Percentiles rank a stretch among this genome's conserved stretches.
phyloP scores from a whole-genome alignment of 2,329 filamentous ascomycete species.

The Fusarium irregulare region DNA sequence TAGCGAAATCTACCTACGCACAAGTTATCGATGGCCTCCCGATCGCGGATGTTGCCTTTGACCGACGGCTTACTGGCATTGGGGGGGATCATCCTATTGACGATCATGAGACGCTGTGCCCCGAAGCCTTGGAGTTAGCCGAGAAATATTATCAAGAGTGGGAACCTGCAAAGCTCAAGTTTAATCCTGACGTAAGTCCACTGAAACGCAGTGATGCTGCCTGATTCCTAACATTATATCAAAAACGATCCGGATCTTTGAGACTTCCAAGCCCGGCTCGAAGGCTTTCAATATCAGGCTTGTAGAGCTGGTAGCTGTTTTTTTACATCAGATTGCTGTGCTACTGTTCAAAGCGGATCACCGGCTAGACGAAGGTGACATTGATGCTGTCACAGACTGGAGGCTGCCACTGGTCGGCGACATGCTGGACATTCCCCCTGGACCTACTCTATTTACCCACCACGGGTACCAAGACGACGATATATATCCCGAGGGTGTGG shows the following conservation, averaged over 20 bases:
- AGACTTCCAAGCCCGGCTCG: neutral
- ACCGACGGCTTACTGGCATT: slow-evolving; percentile 17
- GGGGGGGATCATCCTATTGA: slow-evolving; percentile 31
- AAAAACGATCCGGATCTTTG: neutral
- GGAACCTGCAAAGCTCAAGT: slow-evolving; percentile 11
- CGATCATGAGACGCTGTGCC: slow-evolving; percentile 20
- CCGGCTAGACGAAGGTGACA: slow-evolving; percentile 11
- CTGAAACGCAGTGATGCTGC: too few species aligned
- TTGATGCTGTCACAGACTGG: slow-evolving; percentile 18
- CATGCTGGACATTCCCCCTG: slow-evolving; percentile 1
- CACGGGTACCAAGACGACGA: slow-evolving; percentile 24
- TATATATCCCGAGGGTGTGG: slow-evolving; percentile 24
- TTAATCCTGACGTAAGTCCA: slow-evolving; percentile 15
- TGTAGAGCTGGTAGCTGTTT: slow-evolving; percentile 8
- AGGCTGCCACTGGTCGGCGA: slow-evolving; percentile 9
- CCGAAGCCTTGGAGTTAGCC: neutral
- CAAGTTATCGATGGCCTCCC: slow-evolving; percentile 38
- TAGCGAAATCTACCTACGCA: slow-evolving; percentile 24
- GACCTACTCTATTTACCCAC: slow-evolving; percentile 22
- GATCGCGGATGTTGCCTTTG: slow-evolving; percentile 12
- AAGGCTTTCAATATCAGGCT: slow-evolving; percentile 9
- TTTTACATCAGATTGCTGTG: slow-evolving; percentile 21
- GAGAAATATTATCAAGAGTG: slow-evolving; percentile 1
- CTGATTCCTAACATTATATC: fast-evolving
- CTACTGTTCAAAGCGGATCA: slow-evolving; percentile 12